Evolutionary conservation across 2,329 filamentous ascomycete genomes (phyloP).

Genomic region (Aureobasidium melanogenum): DNA sequence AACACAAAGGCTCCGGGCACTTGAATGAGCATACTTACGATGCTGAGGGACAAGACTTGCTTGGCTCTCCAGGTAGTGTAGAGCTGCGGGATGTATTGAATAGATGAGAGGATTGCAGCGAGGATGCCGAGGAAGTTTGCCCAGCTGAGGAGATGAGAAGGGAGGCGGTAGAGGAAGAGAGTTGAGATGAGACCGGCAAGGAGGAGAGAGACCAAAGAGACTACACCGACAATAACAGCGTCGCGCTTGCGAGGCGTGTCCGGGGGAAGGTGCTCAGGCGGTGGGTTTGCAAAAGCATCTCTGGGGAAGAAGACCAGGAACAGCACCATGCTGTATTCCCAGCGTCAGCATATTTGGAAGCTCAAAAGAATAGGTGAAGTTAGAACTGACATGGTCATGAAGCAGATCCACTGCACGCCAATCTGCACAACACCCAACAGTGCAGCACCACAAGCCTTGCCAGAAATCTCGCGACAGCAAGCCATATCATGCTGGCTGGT

Average conservation of each 20-base stretch:
- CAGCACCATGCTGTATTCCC: slow-evolving; percentile 63
- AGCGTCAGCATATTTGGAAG: background rate
- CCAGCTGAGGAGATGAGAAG: slow-evolving; percentile 62
- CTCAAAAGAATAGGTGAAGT: background rate
- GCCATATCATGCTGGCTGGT: slow-evolving; percentile 71
- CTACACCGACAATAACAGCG: slow-evolving; percentile 63
- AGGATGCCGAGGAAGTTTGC: slow-evolving; percentile 78
- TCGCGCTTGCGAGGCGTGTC: slow-evolving; percentile 55
- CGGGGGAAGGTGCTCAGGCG: slow-evolving; percentile 39
- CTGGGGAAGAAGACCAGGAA: slow-evolving; percentile 90
- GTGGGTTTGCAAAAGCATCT: slow-evolving; percentile 26
- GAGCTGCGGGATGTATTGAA: slow-evolving; percentile 95
- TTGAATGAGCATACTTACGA: slow-evolving; percentile 97
- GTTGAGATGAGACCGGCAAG: slow-evolving; percentile 55
- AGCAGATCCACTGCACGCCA: slow-evolving; percentile 84
- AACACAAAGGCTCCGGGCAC: slow-evolving; percentile 89
- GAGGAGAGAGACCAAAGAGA: slow-evolving; percentile 70
- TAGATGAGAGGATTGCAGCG: slow-evolving; percentile 65
- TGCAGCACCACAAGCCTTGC: slow-evolving; percentile 75
- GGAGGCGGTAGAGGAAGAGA: slow-evolving; percentile 56
- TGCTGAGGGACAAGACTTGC: slow-evolving; percentile 82
- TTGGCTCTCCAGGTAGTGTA: slow-evolving; percentile 80
- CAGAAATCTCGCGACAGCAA: slow-evolving; percentile 75
- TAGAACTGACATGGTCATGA: slow-evolving; percentile 70
- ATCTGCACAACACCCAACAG: slow-evolving; percentile 85